These are phyloP conservation scores for Pseudohyphozyma bogoriensis DNA, from an alignment of 768 basidiomycete genomes.

Conservation along the genomic window DNA sequence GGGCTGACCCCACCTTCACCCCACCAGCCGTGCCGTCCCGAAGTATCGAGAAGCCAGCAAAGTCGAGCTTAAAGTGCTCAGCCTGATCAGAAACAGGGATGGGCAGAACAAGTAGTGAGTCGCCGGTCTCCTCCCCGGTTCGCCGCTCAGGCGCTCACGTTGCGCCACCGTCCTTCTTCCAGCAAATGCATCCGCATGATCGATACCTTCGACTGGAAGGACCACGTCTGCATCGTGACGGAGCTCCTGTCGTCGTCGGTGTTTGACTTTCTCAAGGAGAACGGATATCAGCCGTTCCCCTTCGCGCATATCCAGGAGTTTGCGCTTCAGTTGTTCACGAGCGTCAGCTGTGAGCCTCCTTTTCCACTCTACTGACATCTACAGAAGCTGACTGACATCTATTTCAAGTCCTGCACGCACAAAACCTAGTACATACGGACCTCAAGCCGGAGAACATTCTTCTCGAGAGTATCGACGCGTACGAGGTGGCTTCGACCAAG, in stretches of 20 bases:
- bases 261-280: conserved; percentile 97
- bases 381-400: conserved; percentile 6
- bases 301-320: conserved; percentile 93
- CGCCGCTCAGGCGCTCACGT: conserved; percentile 19
- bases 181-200: conserved; percentile 97
- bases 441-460: conserved; percentile 98
- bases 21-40: conserved; percentile 63
- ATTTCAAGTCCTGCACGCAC: conserved; percentile 69
- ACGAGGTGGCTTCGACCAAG: conserved; percentile 30
- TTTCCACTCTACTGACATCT: neutral
- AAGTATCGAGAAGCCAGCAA: conserved; percentile 98
- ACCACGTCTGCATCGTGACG: conserved; percentile 94
- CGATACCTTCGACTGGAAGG: conserved; percentile 90
- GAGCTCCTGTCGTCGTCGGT: conserved; percentile 94
- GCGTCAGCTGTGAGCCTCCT: conserved; percentile 70
- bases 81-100: conserved; percentile 81
- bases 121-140: conserved; percentile 27
- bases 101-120: conserved; percentile 78
- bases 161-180: neutral
- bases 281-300: conserved; percentile 91
- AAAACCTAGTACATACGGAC: conserved; percentile 91
- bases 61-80: conserved; percentile 91
- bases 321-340: conserved; percentile 78
- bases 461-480: conserved; percentile 70
- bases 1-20: neutral